These are phyloP conservation scores for Cardamine chenopodiifolia DNA, from an alignment of 345 rosid species.

Conservation along the genomic window DNA sequence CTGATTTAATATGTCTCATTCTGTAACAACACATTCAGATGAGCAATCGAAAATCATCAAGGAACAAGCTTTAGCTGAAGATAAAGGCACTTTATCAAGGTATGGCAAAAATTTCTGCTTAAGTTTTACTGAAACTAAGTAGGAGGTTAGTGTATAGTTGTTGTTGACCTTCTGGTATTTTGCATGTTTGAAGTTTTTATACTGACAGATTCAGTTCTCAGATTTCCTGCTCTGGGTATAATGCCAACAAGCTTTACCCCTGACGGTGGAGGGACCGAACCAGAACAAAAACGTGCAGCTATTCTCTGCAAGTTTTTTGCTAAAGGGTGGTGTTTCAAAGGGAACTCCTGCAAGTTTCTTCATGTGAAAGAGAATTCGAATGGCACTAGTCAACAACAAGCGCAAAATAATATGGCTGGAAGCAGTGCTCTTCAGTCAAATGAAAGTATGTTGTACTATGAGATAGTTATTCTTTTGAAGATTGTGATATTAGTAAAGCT, in stretches of 20 bases:
- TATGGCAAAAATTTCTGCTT: slow-evolving; percentile 34
- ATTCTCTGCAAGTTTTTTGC: slow-evolving; percentile 65
- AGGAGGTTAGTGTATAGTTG: slow-evolving; percentile 27
- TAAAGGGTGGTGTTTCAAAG: slow-evolving; percentile 86
- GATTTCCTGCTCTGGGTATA: slow-evolving; percentile 48
- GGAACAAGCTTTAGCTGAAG: slow-evolving; percentile 37
- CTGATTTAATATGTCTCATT: slow-evolving; percentile 10
- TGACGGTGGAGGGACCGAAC: slow-evolving; percentile 26
- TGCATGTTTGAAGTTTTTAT: slow-evolving; percentile 26
- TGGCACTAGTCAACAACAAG: slow-evolving; percentile 39
- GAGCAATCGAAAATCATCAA: slow-evolving; percentile 34
- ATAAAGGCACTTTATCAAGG: slow-evolving; percentile 53
- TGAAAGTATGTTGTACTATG: slow-evolving; percentile 58
- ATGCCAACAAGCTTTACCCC: slow-evolving; percentile 49
- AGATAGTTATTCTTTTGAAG: slow-evolving; percentile 24
- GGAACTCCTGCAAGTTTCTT: slow-evolving; percentile 74
- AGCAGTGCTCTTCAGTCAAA: slow-evolving; percentile 36
- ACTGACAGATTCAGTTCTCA: slow-evolving; percentile 54
- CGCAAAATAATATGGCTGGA: slow-evolving; percentile 43
- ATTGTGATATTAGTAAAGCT: slow-evolving; percentile 31
- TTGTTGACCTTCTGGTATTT: slow-evolving; percentile 30
- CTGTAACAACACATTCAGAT: slow-evolving; percentile 12
- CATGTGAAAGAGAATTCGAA: slow-evolving; percentile 53
- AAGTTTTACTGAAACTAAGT: slow-evolving; percentile 19
- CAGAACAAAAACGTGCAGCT: slow-evolving; percentile 60